Evolutionary conservation across 805 yeast genomes (phyloP), one percentile per base, ranked within the genome.

Genomic region (Alloascoidea hylecoeti): DNA sequence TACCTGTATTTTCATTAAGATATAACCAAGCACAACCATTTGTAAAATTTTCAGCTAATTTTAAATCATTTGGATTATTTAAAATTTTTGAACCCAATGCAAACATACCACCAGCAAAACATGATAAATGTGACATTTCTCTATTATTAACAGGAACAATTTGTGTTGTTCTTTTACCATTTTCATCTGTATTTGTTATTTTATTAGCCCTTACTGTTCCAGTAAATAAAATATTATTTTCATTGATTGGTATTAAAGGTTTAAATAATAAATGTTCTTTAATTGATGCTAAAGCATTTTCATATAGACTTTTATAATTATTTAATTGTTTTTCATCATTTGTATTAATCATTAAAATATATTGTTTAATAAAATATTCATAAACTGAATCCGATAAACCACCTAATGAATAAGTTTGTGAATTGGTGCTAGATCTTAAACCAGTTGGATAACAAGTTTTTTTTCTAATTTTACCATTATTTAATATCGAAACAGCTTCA

Each of bases 361-460:
- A 63, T 48, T 66, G 61, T 49, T 72, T 72, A 37, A 70, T 58
- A 40, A 69, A 47, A 46, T 66, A 69, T 45, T 66, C 73, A 45
- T 68, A 70, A 34, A 63, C 60, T 1, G 72, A 65, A 42, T 66
- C 72, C 30, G 30, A 23, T n/a, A 23, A 9, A n/a, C 30, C 30
- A n/a, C 30, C 30, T n/a, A 23, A n/a, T 9, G 30, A 23, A n/a
- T 23, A 23, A 9, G 30, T 23, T 9, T 9, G n/a, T 5, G 32
- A 18, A 18, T 14, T 12, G 12, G n/a, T 14, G 36, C 36, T 12
- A 18, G 15, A 19, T 9, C 28, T 34, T 17, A 33, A 6, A 12
- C 30, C 15, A 4, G 5, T 12, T 9, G 14, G 37, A 15, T n/a
- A 5, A 32, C 38, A 33, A 15, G 5, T 5, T n/a, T 5, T 13